Base-by-base conservation (phyloP, 129 eudicot species). In the Tagetes erecta region DNA sequence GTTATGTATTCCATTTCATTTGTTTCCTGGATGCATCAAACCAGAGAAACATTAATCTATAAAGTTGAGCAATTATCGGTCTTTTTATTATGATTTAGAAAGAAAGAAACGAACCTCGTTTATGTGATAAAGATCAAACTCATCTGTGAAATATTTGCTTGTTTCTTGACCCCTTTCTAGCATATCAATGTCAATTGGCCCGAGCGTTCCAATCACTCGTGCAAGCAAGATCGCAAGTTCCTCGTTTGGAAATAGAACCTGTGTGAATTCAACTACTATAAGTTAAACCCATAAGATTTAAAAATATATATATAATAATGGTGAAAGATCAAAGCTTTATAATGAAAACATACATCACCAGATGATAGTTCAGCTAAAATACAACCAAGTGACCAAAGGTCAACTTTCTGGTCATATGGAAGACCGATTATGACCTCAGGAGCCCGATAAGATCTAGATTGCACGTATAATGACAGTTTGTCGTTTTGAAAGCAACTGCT, bases 391-490 rank as follows among this genome's bases (percentile, higher is more conserved):
- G 99, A 95, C 99, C 99, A 95, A 5, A 95, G 80, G 71, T 95
- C 99, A 70, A 95, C 91, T 76, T 89, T 95, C 31, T 84, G 88
- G 80, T 84, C 85, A 77, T 95, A 95, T 8, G 91, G 87, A 60
- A 91, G 94, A 47, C 99, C 99, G 14, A 95, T 70, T 58, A 95
- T 91, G 69, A 95, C 97, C 80, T 95, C 99, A 46, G 99, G 99
- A 82, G 99, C 99, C 67, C 99, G 80, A 72, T 95, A 95, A 27
- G 99, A 95, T 37, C 99, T 91, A 45, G 99, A 95, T 78, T 95
- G 99, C 45, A 95, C 95, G 47, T 95, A 95, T 9, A 88, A 70
- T 75, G 93, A 88, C 76, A 95, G 77, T 78, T 80, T 83, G 72
- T 95, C 99, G 0, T 77, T 82, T 63, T 65, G 78, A 82, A 95